Percentiles rank a stretch among this genome's conserved stretches.
Evolutionary conservation across 73 alveolate genomes (phyloP).

Genomic region (Tetrahymena borealis): DNA sequence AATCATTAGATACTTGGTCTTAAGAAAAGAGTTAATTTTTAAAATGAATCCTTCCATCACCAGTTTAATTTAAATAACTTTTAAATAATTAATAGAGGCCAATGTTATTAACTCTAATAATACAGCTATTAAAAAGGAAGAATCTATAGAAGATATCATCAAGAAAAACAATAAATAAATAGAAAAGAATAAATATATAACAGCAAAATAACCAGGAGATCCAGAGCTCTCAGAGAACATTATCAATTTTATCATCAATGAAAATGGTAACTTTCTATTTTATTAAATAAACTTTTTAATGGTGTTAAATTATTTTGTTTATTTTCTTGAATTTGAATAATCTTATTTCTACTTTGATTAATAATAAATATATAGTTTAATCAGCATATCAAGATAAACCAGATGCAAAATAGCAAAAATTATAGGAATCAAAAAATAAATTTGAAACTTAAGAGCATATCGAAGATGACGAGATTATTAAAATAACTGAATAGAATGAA

Average conservation of each 20-base stretch:
- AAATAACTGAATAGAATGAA: not conserved
- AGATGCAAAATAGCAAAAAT: not conserved
- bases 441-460: not conserved
- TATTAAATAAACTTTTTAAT: not conserved
- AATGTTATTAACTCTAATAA: not conserved
- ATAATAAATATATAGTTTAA: too few species aligned
- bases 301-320: not conserved
- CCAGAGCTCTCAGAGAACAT: not conserved
- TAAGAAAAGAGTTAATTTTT: not conserved
- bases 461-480: not conserved
- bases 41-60: not conserved
- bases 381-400: not conserved
- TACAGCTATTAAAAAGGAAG: not conserved
- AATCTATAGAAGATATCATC: not conserved
- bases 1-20: not conserved
- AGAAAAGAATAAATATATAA: not conserved
- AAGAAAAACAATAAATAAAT: not conserved
- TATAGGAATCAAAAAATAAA: not conserved
- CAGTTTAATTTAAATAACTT: not conserved
- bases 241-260: not conserved
- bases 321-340: too few species aligned
- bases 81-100: not conserved
- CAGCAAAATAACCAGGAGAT: not conserved
- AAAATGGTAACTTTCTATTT: not conserved
- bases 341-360: too few species aligned